Conservation (phyloP, 2,329 filamentous ascomycete species). For the Dissoconium aciculare region DNA sequence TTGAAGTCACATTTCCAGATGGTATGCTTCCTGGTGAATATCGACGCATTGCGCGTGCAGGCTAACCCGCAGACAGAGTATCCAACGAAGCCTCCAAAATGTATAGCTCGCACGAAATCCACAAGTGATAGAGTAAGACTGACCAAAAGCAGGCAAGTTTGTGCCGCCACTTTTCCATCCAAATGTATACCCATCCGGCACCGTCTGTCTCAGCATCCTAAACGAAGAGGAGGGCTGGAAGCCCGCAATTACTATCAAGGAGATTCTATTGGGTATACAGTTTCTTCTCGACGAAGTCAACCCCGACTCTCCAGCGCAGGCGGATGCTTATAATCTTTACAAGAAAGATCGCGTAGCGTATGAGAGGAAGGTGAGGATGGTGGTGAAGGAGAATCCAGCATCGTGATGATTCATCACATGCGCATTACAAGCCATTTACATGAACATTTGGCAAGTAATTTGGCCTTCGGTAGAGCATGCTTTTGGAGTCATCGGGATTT, state of each 20-base stretch:
- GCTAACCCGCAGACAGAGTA: conserved; percentile 51
- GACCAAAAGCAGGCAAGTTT: conserved; percentile 62
- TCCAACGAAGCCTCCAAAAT: conserved; percentile 96
- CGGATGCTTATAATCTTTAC: conserved; percentile 92
- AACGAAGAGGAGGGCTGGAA: conserved; percentile 99
- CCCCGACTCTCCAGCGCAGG: conserved; percentile 89
- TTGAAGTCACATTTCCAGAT: conserved; percentile 84
- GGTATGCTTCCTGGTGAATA: conserved; percentile 41
- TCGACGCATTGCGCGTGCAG: background rate
- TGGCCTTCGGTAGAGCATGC: too few relatives aligned
- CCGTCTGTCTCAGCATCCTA: conserved; percentile 88
- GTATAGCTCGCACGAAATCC: conserved; percentile 39
- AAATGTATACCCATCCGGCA: conserved; percentile 96
- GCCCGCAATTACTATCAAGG: conserved; percentile 94
- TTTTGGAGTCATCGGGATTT: too few relatives aligned
- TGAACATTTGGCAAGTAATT: too few relatives aligned
- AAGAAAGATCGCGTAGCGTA: conserved; percentile 82
- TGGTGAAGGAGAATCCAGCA: conserved; percentile 80
- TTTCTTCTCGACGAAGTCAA: conserved; percentile 93
- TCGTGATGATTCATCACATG: conserved; percentile 29
- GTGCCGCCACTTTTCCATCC: conserved; percentile 91
- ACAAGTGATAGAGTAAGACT: conserved; percentile 7
- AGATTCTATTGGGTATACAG: conserved; percentile 91
- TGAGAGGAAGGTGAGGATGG: conserved; percentile 69
- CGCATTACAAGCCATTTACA: too few relatives aligned